Conservation (phyloP, 1,284 basidiomycete species). For the Afroboletus lepidellus region DNA sequence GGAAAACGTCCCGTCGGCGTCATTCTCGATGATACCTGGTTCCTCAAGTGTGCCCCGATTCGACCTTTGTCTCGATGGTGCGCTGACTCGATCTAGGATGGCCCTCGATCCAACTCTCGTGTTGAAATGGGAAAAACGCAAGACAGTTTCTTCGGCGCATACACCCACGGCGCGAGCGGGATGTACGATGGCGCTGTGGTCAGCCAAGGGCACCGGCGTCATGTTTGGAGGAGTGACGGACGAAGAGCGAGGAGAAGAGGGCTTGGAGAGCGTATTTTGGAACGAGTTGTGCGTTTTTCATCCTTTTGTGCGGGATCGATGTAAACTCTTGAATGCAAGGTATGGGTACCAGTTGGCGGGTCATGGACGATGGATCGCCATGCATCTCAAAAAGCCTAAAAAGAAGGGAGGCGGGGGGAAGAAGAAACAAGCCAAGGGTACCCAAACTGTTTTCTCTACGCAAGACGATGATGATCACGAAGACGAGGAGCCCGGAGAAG, state of each 20-base stretch:
- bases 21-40: slow-evolving; percentile 90
- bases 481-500: slow-evolving; percentile 36
- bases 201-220: slow-evolving; percentile 65
- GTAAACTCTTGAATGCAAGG: slow-evolving; percentile 37
- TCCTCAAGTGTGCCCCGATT: slow-evolving; percentile 59
- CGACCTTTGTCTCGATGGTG: too few relatives aligned
- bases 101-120: slow-evolving; percentile 37
- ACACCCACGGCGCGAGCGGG: slow-evolving; percentile 68
- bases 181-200: slow-evolving; percentile 85
- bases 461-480: slow-evolving; percentile 16
- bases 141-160: slow-evolving; percentile 54
- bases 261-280: slow-evolving; percentile 81
- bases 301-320: not conserved
- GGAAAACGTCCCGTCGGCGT: slow-evolving; percentile 85
- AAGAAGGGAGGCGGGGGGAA: slow-evolving; percentile 44
- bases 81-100: slow-evolving; percentile 32
- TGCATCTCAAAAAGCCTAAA: slow-evolving; percentile 72
- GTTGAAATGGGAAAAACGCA: slow-evolving; percentile 85
- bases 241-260: slow-evolving; percentile 86
- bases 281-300: slow-evolving; percentile 59
- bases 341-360: slow-evolving; percentile 79
- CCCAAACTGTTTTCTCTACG: not conserved
- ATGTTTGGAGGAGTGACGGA: slow-evolving; percentile 93
- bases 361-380: slow-evolving; percentile 78
- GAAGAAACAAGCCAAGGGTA: slow-evolving; percentile 35